These are phyloP conservation scores for Taiozyma onychis DNA, from an alignment of 1,139 yeast genomes.

Conservation along the genomic window DNA sequence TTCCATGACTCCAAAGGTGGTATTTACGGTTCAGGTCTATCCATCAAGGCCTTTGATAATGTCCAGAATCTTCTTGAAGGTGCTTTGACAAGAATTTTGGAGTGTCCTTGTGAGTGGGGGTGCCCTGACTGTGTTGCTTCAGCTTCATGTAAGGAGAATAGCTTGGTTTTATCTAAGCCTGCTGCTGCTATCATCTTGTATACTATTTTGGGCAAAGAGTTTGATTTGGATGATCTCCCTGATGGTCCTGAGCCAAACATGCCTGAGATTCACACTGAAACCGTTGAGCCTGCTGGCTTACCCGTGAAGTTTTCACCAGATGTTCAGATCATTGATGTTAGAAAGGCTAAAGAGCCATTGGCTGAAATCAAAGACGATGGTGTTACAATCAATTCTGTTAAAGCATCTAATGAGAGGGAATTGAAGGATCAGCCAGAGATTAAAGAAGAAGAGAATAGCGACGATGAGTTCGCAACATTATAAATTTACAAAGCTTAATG, in stretches of 20 bases:
- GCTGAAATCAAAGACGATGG: slow-evolving; percentile 18
- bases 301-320: slow-evolving; percentile 54
- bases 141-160: slow-evolving; percentile 71
- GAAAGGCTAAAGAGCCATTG: slow-evolving; percentile 22
- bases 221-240: slow-evolving; percentile 49
- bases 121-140: slow-evolving; percentile 87
- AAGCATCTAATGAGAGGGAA: not conserved
- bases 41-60: slow-evolving; percentile 73
- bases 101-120: slow-evolving; percentile 79
- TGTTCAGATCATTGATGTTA: slow-evolving; percentile 50
- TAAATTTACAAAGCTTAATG: not conserved
- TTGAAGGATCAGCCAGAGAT: not conserved
- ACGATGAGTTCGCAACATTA: slow-evolving; percentile 5
- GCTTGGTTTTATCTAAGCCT: slow-evolving; percentile 78
- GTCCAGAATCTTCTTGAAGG: slow-evolving; percentile 58
- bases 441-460: slow-evolving; percentile 3
- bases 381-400: slow-evolving; percentile 2
- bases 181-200: slow-evolving; percentile 76
- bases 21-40: slow-evolving; percentile 68
- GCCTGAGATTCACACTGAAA: slow-evolving; percentile 63
- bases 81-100: slow-evolving; percentile 52
- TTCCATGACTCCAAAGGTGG: slow-evolving; percentile 85
- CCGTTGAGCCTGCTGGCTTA: slow-evolving; percentile 48
- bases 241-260: slow-evolving; percentile 85
- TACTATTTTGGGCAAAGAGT: slow-evolving; percentile 36